Percentiles rank a stretch among this genome's conserved stretches.
Conservation (phyloP, 2,329 filamentous ascomycete genomes). For the Trichoderma afroharzianum region DNA sequence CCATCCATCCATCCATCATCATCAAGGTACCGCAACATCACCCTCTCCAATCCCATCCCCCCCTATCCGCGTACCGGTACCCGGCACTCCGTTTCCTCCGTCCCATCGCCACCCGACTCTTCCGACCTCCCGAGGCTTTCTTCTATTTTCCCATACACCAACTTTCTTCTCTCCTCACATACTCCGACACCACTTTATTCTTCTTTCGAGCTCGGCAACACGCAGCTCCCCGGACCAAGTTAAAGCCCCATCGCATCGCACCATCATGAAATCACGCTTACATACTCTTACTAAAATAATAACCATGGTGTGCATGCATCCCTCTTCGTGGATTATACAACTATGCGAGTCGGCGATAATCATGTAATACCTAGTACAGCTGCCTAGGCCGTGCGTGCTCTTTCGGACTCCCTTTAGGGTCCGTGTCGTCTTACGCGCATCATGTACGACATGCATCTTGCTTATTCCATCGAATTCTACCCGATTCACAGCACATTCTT, state of each 20-base stretch:
- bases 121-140: slow-evolving; percentile 3
- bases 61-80: neutral
- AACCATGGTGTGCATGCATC: neutral
- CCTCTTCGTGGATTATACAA: neutral
- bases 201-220: neutral
- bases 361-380: neutral
- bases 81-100: neutral
- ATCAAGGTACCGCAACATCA: neutral
- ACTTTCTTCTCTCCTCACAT: neutral
- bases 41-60: neutral
- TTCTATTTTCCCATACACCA: neutral
- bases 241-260: neutral
- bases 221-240: neutral
- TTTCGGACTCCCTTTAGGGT: neutral
- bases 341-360: neutral
- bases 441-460: neutral
- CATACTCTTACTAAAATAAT: neutral
- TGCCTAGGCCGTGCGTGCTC: neutral
- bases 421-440: neutral
- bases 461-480: neutral
- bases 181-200: too few relatives aligned
- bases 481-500: neutral
- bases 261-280: neutral
- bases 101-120: slow-evolving; percentile 4
- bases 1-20: too few relatives aligned